Evolutionary conservation across 192 early-diverging fungal species (phyloP), one percentile per base, ranked within the genome.

Genomic region (Mortierella claussenii): DNA sequence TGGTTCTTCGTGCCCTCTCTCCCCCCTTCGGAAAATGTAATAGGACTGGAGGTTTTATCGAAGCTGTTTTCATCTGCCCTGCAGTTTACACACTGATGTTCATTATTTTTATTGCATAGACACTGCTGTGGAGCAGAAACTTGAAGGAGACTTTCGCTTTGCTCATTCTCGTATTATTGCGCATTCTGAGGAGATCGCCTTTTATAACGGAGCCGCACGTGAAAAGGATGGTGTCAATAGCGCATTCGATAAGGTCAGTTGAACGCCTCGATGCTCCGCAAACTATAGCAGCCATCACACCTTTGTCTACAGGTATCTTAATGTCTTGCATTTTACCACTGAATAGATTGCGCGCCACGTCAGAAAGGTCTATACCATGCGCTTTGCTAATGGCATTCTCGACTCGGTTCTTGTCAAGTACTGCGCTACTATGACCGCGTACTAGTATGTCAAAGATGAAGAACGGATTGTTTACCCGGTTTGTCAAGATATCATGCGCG

Each of bases 121-220:
- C 69, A 90, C 88, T 13, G 93, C 92, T 9, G 80, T 88, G 53
- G 91, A 94, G 53, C 91, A 93, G 69, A 89, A 87, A 33, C 79
- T 95, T 21, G 88, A 88, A 43, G 94, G 91, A 42, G 93, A 93
- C 49, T 92, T 94, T 82, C 86, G 94, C 15, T 93, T 88, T 64
- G 86, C 90, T 18, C 92, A 95, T 66, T 89, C 90, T 9, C 87
- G 93, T 24, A 86, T 95, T n/a, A 91, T 95, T 47, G 86, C 90
- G 49, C 90, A 95, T 60, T 92, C 93, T 3, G 93, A 94, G 62
- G 92, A 94, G 59, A 88, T 95, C 59, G 93, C 92, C 2, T 87
- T 95, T 43, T 94, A 92, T 53, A 69, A 78, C 42, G 93, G 93
- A 60, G 85, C 83, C 4, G 79, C 86, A 15, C 70, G 89, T 17